A percentile compares a stretch with the other conserved stretches of the same genome.
These are phyloP conservation scores for Arthrobotrys pseudoclavata DNA, from an alignment of 2,329 filamentous ascomycete genomes.

Conservation along the genomic window DNA sequence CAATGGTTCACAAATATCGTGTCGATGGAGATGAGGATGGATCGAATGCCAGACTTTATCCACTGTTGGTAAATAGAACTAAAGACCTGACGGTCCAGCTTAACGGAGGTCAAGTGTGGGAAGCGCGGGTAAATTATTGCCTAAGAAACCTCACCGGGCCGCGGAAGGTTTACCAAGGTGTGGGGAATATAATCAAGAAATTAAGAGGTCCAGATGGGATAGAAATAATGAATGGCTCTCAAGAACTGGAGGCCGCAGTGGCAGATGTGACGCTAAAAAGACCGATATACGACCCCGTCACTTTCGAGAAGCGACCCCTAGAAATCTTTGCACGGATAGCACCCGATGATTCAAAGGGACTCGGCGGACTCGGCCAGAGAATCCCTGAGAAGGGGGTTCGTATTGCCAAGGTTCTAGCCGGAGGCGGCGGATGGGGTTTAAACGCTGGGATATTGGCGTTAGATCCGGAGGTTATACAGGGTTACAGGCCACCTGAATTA, in stretches of 20 bases:
- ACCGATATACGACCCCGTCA: slow-evolving; percentile 57
- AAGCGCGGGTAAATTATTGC: slow-evolving; percentile 65
- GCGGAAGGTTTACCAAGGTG: slow-evolving; percentile 74
- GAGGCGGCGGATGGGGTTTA: slow-evolving; percentile 85
- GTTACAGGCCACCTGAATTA: slow-evolving; percentile 9
- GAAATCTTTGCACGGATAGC: slow-evolving; percentile 42
- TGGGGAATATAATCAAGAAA: slow-evolving; percentile 83
- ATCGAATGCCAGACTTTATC: background rate
- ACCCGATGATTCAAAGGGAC: background rate
- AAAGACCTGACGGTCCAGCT: slow-evolving; percentile 21
- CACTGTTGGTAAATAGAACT: background rate
- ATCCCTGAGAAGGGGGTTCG: slow-evolving; percentile 63
- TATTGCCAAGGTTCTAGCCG: slow-evolving; percentile 65
- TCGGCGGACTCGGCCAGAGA: background rate
- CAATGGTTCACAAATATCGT: slow-evolving; percentile 66
- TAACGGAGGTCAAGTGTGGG: slow-evolving; percentile 4
- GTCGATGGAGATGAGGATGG: background rate
- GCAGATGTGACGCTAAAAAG: slow-evolving; percentile 71
- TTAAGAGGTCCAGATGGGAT: slow-evolving; percentile 65
- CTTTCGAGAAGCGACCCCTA: slow-evolving; percentile 23
- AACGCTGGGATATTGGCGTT: slow-evolving; percentile 84
- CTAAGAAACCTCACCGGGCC: slow-evolving; percentile 76
- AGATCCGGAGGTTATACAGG: slow-evolving; percentile 73
- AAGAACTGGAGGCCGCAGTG: slow-evolving; percentile 78
- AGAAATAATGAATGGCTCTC: slow-evolving; percentile 74